phyloP scores from a whole-genome alignment of 2,329 filamentous ascomycete species.

The Phialocephala sp. region DNA sequence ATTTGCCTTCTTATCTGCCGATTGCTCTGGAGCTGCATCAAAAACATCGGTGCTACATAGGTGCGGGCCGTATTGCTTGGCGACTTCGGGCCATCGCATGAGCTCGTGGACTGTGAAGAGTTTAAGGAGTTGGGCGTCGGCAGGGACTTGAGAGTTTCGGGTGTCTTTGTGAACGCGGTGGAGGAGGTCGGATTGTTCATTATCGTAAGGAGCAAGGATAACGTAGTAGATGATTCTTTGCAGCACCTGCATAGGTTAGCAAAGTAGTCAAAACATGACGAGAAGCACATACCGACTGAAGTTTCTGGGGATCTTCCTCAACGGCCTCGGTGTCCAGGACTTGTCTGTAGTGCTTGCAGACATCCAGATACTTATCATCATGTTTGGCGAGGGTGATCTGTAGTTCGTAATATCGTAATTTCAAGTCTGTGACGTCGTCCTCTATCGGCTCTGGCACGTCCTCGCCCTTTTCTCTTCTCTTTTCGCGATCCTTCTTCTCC shows the following conservation, averaged over 20 bases:
- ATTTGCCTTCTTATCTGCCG: constrained; percentile 78
- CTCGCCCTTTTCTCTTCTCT: constrained; percentile 79
- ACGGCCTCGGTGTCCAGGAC: constrained; percentile 96
- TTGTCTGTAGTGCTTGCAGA: constrained; percentile 97
- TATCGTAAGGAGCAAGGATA: constrained; percentile 95
- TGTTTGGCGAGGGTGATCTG: constrained; percentile 96
- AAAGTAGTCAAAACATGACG: background rate
- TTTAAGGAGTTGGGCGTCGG: constrained; percentile 86
- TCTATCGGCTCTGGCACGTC: constrained; percentile 79
- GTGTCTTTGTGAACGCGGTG: constrained; percentile 89
- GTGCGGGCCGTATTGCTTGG: constrained; percentile 86
- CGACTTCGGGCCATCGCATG: constrained; percentile 97
- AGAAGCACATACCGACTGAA: constrained; percentile 73
- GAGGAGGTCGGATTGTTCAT: constrained; percentile 96
- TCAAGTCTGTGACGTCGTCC: constrained; percentile 94
- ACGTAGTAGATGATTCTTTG: constrained; percentile 98
- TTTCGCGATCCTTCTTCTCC: constrained; percentile 86
- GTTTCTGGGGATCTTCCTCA: constrained; percentile 84
- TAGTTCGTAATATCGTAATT: constrained; percentile 95
- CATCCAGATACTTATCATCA: constrained; percentile 95
- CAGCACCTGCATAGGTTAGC: constrained; percentile 66
- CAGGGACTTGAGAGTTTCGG: constrained; percentile 76
- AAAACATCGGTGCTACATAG: constrained; percentile 92
- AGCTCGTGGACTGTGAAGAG: constrained; percentile 94
- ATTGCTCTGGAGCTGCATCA: constrained; percentile 66